Conservation (phyloP, 1,284 basidiomycete genomes). For the Cutaneotrichosporon mucoides region DNA sequence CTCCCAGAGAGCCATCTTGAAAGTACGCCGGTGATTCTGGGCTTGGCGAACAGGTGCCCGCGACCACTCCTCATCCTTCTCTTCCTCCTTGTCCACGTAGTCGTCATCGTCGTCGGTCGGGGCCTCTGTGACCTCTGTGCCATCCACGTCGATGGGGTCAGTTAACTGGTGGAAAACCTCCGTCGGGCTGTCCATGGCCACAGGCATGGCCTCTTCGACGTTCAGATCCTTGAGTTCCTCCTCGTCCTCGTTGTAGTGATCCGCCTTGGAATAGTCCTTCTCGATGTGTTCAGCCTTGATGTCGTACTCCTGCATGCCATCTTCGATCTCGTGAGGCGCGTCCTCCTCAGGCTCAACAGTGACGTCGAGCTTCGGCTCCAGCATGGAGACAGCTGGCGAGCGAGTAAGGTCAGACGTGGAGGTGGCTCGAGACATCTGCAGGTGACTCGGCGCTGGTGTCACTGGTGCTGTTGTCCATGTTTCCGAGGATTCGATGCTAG, state of each 20-base stretch:
- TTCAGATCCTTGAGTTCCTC: no score
- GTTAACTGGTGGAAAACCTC: not conserved
- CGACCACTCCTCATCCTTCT: not conserved
- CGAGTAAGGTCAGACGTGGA: not conserved
- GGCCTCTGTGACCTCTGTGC: not conserved
- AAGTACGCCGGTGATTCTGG: constrained; percentile 4
- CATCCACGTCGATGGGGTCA: not conserved
- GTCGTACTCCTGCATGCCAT: not conserved
- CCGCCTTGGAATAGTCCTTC: not conserved
- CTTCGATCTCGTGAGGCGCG: no score
- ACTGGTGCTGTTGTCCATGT: no score
- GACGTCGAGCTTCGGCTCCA: not conserved
- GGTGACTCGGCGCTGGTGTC: no score
- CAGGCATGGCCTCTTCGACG: no score
- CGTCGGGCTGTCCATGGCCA: not conserved
- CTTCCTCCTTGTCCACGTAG: not conserved
- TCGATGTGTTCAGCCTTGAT: not conserved
- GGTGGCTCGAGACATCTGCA: no score
- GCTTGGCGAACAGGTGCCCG: not conserved
- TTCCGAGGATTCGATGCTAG: no score
- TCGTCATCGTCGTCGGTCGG: constrained; percentile 2
- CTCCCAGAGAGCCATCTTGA: constrained; percentile 19
- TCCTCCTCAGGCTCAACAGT: no score
- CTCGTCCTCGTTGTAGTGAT: no score
- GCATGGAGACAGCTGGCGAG: not conserved